These are phyloP conservation scores for Mycosphaerella arachidis DNA, from an alignment of 2,329 filamentous ascomycete genomes.

Conservation along the genomic window DNA sequence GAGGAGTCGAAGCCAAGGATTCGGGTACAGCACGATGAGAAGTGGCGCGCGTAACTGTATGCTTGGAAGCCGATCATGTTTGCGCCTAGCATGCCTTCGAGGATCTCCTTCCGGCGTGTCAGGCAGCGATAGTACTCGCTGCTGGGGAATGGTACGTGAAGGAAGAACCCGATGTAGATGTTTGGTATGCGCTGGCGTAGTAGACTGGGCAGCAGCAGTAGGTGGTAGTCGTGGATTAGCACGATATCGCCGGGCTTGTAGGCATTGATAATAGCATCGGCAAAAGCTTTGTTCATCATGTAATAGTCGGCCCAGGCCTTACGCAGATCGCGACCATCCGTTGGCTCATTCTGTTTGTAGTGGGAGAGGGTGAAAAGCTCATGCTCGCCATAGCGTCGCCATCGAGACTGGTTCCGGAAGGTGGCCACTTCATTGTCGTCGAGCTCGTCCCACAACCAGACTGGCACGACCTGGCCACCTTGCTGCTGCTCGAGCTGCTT, in stretches of 20 bases:
- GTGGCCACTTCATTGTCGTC: constrained; percentile 63
- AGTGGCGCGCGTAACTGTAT: constrained; percentile 91
- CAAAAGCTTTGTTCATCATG: constrained; percentile 87
- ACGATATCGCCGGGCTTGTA: constrained; percentile 93
- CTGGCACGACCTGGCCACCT: constrained; percentile 74
- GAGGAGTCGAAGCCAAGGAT: constrained; percentile 88
- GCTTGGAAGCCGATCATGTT: constrained; percentile 96
- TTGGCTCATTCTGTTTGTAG: constrained; percentile 91
- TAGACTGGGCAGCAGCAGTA: constrained; percentile 83
- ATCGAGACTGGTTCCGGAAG: constrained; percentile 77
- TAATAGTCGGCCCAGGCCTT: constrained; percentile 90
- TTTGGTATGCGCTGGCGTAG: constrained; percentile 79
- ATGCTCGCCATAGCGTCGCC: constrained; percentile 86
- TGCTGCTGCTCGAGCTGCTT: constrained; percentile 66
- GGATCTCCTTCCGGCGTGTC: constrained; percentile 79
- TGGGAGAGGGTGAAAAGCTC: constrained; percentile 91
- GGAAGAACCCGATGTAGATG: constrained; percentile 90
- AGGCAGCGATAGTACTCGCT: constrained; percentile 92
- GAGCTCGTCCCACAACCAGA: constrained; percentile 79
- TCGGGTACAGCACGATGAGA: constrained; percentile 87
- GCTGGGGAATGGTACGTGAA: constrained; percentile 92
- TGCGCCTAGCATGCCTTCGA: constrained; percentile 83
- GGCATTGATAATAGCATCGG: constrained; percentile 77
- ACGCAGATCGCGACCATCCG: constrained; percentile 75
- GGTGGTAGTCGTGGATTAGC: constrained; percentile 89